These are phyloP conservation scores for Fusarium hainanense DNA, from an alignment of 2,329 filamentous ascomycete genomes.

Conservation along the genomic window DNA sequence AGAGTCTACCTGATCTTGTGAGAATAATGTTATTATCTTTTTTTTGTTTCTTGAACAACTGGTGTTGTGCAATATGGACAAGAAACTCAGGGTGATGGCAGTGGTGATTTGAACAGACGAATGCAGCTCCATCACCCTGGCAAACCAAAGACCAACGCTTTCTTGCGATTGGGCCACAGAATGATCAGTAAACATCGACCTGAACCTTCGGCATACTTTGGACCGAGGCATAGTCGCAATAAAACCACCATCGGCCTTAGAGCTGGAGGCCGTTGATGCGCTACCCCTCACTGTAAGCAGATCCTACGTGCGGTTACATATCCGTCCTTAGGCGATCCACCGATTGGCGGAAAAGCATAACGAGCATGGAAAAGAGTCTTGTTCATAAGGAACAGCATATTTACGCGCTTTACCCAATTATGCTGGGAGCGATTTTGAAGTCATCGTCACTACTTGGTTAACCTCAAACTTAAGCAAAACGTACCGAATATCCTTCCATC, in stretches of 20 bases:
- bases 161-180: background rate
- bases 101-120: no score
- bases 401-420: background rate
- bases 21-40: no score
- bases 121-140: no score
- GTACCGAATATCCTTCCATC: background rate
- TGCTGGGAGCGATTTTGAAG: accelerated
- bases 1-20: no score
- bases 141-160: no score
- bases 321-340: background rate
- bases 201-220: background rate
- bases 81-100: no score
- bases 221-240: background rate
- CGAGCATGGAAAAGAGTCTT: background rate
- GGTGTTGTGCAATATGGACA: no score
- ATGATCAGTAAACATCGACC: background rate
- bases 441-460: accelerated
- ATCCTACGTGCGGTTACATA: background rate
- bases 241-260: background rate
- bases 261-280: background rate
- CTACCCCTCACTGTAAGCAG: background rate
- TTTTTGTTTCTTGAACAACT: no score
- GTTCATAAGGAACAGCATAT: background rate
- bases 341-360: background rate
- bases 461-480: background rate